Evolutionary conservation across 495 filamentous ascomycete species (phyloP).

Genomic region (Lasiosphaeria hispida): DNA sequence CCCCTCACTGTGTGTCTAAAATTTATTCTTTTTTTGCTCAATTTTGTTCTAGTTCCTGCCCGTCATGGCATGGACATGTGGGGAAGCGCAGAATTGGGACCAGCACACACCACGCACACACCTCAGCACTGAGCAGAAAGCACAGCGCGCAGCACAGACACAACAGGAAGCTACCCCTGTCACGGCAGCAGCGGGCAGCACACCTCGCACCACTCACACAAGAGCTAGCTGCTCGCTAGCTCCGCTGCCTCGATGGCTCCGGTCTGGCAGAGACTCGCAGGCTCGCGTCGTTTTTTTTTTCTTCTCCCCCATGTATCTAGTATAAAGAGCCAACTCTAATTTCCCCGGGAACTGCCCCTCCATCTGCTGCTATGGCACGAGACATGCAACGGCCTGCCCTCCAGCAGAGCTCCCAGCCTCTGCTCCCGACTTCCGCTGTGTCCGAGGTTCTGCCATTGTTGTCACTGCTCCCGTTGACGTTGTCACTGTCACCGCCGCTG

Average conservation of each 20-base stretch:
- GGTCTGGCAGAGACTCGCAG: slow-evolving; percentile 23
- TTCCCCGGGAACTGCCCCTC: slow-evolving; percentile 39
- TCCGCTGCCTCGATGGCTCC: slow-evolving; percentile 26
- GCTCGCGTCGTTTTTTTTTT: slow-evolving; percentile 19
- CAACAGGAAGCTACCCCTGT: slow-evolving; percentile 9
- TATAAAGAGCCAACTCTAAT: slow-evolving; percentile 47
- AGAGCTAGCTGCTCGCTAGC: slow-evolving; percentile 29
- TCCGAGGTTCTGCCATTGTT: slow-evolving; percentile 19
- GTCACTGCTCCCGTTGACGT: background rate
- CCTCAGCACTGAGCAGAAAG: background rate
- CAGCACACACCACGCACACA: slow-evolving; percentile 19
- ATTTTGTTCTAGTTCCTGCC: too few relatives aligned
- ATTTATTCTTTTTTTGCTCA: too few relatives aligned
- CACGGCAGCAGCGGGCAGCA: slow-evolving; percentile 9
- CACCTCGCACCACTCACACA: slow-evolving; percentile 10
- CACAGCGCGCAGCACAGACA: background rate
- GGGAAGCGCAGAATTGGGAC: background rate
- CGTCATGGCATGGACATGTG: background rate
- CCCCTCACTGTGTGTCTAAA: too few relatives aligned
- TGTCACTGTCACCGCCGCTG: background rate
- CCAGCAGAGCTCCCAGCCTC: slow-evolving; percentile 33
- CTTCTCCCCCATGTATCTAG: slow-evolving; percentile 30
- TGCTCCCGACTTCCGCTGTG: background rate
- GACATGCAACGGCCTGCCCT: slow-evolving; percentile 41
- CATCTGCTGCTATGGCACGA: slow-evolving; percentile 44